Conservation (phyloP, 2,329 filamentous ascomycete species). For the Aureobasidium sp. region DNA sequence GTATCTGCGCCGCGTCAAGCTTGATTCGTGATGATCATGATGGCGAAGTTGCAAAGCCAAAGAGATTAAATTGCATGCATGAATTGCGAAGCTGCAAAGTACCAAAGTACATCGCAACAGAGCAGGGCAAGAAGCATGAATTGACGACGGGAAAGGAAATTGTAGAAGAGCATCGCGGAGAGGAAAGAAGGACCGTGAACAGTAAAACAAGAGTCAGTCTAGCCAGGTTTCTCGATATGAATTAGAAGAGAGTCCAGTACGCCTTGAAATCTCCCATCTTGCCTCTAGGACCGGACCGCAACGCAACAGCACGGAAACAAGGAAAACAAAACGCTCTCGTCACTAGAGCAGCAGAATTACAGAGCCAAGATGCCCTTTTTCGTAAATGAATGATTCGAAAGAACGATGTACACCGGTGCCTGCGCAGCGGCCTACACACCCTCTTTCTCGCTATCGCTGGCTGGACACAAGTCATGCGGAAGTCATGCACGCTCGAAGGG, state of each 20-base stretch:
- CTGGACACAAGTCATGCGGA: too few relatives aligned
- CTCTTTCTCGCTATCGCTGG: neutral
- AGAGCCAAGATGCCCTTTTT: neutral
- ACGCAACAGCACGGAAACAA: neutral
- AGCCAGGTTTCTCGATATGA: neutral
- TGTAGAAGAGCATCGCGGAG: neutral
- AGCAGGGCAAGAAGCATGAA: neutral
- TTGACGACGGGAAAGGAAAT: neutral
- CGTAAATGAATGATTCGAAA: neutral
- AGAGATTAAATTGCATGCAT: slow-evolving; percentile 11
- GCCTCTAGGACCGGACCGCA: neutral
- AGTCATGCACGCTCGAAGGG: neutral
- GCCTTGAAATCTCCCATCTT: neutral
- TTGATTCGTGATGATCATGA: neutral
- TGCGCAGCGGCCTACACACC: slow-evolving; percentile 8
- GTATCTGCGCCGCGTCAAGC: neutral
- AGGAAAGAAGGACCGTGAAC: neutral
- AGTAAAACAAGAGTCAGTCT: neutral
- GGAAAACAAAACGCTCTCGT: neutral
- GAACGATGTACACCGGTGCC: neutral
- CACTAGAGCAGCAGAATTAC: neutral
- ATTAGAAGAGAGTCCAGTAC: neutral
- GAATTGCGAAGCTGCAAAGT: neutral
- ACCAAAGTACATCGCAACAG: neutral
- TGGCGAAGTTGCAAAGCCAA: neutral